Conservation (phyloP, 306 rosid genomes). For the Lathyrus tuberosus region DNA sequence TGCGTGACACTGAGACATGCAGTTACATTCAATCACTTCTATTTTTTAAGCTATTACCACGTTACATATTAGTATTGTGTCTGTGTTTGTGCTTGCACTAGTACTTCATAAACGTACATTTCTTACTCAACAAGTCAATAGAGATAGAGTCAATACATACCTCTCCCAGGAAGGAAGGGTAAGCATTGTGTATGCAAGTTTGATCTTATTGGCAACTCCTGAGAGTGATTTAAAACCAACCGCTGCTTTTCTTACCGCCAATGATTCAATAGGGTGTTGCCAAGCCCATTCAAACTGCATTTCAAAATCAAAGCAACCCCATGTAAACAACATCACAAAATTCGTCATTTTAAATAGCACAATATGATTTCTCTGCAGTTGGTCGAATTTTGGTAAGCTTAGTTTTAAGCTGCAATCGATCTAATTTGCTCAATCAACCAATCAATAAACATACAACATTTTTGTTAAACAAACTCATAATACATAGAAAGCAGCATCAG, state of each 20-base stretch:
- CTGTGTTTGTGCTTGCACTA: background rate
- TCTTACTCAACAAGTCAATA: background rate
- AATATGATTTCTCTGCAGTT: background rate
- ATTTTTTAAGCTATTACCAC: background rate
- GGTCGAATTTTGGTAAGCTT: background rate
- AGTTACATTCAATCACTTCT: background rate
- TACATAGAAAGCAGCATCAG: background rate
- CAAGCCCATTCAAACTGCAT: slow-evolving; percentile 99
- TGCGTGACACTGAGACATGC: background rate
- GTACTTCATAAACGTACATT: slow-evolving; percentile 2
- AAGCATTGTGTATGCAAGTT: slow-evolving; percentile 96
- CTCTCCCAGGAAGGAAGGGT: slow-evolving; percentile 84
- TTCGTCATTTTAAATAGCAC: slow-evolving; percentile 1
- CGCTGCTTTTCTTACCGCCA: slow-evolving; percentile 92
- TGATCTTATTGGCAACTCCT: slow-evolving; percentile 80
- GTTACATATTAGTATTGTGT: background rate
- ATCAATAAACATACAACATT: slow-evolving; percentile 2
- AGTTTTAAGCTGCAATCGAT: background rate
- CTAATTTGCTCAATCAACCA: slow-evolving; percentile 18
- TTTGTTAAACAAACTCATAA: background rate
- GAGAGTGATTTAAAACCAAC: slow-evolving; percentile 80
- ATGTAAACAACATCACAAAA: background rate
- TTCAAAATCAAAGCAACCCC: slow-evolving; percentile 31
- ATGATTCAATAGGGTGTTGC: slow-evolving; percentile 92
- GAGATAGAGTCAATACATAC: slow-evolving; percentile 45